Evolutionary conservation across 192 early-diverging fungal species (phyloP).

Genomic region (Gonapodya prolifera): DNA sequence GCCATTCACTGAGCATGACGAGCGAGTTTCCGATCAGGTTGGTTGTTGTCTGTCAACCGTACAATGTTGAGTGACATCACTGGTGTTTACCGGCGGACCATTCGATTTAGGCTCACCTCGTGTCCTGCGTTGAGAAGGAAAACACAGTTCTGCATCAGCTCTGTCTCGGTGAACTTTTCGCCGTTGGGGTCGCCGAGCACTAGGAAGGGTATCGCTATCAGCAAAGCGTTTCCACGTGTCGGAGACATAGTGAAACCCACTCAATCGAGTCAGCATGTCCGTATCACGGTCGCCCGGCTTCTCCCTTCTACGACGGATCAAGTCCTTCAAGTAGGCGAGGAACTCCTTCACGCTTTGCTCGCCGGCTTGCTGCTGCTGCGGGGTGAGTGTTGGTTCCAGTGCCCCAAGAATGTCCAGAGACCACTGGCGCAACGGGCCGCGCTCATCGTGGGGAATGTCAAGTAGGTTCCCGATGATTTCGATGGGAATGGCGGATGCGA

Average conservation of each 20-base stretch:
- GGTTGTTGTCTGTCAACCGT: background rate
- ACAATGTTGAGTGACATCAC: background rate
- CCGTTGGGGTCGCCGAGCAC: background rate
- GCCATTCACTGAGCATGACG: background rate
- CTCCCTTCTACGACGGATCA: background rate
- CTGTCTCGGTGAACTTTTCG: background rate
- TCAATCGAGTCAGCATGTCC: background rate
- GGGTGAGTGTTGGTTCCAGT: background rate
- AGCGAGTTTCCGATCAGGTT: constrained; percentile 3
- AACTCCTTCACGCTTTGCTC: background rate
- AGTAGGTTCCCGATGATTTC: constrained; percentile 3
- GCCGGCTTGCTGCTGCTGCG: background rate
- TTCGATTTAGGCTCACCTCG: background rate
- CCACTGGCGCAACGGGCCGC: background rate
- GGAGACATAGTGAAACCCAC: background rate
- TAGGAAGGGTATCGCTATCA: background rate
- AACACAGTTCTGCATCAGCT: constrained; percentile 2
- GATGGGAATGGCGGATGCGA: background rate
- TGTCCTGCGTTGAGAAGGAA: constrained; percentile 1
- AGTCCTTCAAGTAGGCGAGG: background rate
- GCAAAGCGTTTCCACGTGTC: background rate
- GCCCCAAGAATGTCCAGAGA: background rate
- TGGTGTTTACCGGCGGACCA: background rate
- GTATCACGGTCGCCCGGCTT: background rate
- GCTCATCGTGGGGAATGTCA: background rate